Evolutionary conservation across 208 protist species (phyloP), one percentile per base, ranked within the genome.

Genomic region (Acanthamoeba lenticulata): DNA sequence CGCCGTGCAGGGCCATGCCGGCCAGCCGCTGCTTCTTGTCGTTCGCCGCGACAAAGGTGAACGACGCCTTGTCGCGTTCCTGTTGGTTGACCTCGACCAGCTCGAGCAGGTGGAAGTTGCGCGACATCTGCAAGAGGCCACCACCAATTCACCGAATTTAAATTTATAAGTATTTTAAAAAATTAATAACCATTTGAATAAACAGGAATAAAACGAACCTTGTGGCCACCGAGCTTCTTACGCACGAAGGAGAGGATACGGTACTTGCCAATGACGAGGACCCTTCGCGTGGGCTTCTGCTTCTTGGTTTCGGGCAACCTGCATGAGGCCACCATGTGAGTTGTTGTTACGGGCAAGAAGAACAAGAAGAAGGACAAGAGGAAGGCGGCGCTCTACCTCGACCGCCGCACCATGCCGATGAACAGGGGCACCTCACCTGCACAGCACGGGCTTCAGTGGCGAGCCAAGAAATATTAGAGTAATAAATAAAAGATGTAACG

Each of bases 21-120:
- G 40, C 72, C 4, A 81, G 72, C 72, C 72, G 9, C 72, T 49
- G 34, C 72, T 81, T 81, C 36, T 81, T 81, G 72, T 81, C 72
- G 38, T 44, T 81, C 19, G 34, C 38, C 34, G 40, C 72, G 9
- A 49, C 38, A 27, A 81, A 81, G 72, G 72, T 81, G 72, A 81
- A 47, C 19, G 34, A 9, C 5, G 72, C 72, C 72, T 81, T 81
- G 38, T 47, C 13, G 34, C 27, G 27, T 15, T 81, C 38, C 72
- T 81, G 34, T 42, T 81, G 72, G 72, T 40, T 81, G 40, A 81
- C 40, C 21, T 81, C 72, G 38, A 81, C 72, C 21, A 81, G 36
- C 36, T 81, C 72, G 7, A 49, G 40, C 38, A 81, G 72, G 32
- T 81, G 72, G 40, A 81, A 81, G 36, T 81, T 81, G 13, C 36